phyloP scores from a whole-genome alignment of 73 alveolate genomes.

The Uronychia binucleata region DNA sequence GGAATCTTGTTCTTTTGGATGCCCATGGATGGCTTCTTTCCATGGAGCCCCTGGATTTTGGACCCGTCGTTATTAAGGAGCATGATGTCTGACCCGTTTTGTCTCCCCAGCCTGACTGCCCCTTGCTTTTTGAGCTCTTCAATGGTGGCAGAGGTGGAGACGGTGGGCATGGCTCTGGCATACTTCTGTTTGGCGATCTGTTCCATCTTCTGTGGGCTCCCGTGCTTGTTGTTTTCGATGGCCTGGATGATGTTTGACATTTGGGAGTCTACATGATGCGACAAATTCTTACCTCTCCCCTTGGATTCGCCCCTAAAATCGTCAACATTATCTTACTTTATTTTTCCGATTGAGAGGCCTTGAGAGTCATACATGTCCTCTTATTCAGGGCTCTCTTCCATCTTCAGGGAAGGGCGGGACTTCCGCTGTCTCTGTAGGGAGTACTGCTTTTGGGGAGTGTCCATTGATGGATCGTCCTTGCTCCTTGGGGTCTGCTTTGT shows the following conservation, averaged over 20 bases:
- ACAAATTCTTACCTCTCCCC: neutral
- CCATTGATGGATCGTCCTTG: conserved; percentile 1
- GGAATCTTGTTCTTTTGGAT: neutral
- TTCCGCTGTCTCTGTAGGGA: neutral
- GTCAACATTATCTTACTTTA: neutral
- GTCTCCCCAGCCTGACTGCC: neutral
- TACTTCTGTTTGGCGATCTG: neutral
- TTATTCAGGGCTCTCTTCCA: neutral
- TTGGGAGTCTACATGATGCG: neutral
- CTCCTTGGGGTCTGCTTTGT: neutral
- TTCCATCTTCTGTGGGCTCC: neutral
- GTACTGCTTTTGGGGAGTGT: neutral
- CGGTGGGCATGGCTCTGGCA: neutral
- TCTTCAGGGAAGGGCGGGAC: neutral
- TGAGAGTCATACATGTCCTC: neutral
- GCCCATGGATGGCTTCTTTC: neutral
- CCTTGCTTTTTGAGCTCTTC: neutral
- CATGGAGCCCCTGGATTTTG: neutral
- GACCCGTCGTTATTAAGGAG: neutral
- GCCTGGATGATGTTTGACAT: neutral
- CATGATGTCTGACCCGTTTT: neutral
- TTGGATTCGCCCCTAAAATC: neutral
- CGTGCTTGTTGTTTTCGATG: neutral
- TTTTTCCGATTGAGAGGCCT: too few species aligned
- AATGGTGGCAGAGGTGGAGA: neutral